Base-by-base conservation (phyloP, 345 rosid genomes). In the Draba incana region DNA sequence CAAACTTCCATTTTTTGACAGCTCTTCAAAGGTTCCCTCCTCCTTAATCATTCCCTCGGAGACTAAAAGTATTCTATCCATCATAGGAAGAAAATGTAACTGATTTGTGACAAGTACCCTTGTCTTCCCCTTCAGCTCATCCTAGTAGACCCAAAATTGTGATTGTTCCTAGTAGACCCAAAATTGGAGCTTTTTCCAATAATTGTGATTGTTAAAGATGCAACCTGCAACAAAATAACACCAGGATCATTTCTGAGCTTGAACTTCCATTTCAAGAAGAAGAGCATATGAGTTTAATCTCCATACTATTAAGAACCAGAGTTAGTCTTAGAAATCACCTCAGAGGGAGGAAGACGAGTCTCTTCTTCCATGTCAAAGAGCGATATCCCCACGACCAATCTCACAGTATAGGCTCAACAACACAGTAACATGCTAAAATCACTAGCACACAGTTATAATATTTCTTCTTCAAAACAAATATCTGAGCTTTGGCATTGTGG, bases 41-140 rank as follows among this genome's bases (percentile, higher is more conserved):
- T 91, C 99, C 75, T 85, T 86, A 56, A 94, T 82, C 78, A 62
- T 75, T 74, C 99, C 99, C 43, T 88, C 88, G 42, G 81, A 78
- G 35, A 91, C 87, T 57, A 94, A 67, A 55, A 94, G 68, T 39
- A 94, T 87, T 67, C 67, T 80, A 79, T 94, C 97, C 73, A 94
- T 88, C 55, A 82, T 88, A 30, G 97, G 95, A 75, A 94, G 99
- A 83, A 94, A 94, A 84, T 94, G 96, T 10, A 94, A 80, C 80
- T 91, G 99, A 85, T 94, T 94, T 33, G 96, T 91, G 43, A 94
- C 95, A 68, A 94, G 99, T 31, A 94, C 79, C 71, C 97, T 82
- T 37, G 97, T 91, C 82, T 91, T 94, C 43, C 81, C 87, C 48
- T 53, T 78, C 50, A 94, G 77, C 81, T 88, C 96, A 70, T 83